Percentiles rank a stretch among this genome's conserved stretches.
Conservation (phyloP, 345 rosid genomes). For the Microthlaspi erraticum region DNA sequence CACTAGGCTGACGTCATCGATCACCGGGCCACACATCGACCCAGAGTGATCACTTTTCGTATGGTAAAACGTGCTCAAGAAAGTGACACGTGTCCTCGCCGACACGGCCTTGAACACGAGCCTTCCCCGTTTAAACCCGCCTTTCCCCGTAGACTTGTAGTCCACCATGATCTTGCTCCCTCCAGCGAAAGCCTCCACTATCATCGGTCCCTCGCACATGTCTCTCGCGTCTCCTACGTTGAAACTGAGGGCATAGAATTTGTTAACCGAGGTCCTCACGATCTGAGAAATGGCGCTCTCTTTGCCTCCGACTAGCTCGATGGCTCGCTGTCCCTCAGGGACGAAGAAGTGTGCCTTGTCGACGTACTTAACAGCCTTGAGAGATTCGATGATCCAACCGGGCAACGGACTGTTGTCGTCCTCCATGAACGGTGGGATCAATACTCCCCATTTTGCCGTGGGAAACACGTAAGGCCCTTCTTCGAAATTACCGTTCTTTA, state of each 20-base stretch:
- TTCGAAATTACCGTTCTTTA: constrained; percentile 78
- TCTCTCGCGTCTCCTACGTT: constrained; percentile 65
- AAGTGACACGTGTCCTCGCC: constrained; percentile 57
- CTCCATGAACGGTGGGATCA: constrained; percentile 71
- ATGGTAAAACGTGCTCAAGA: constrained; percentile 67
- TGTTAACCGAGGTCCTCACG: constrained; percentile 51
- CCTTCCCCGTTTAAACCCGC: constrained; percentile 54
- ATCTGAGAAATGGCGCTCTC: constrained; percentile 75
- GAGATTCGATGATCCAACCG: constrained; percentile 87
- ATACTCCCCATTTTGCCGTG: constrained; percentile 61
- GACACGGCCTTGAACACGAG: constrained; percentile 62
- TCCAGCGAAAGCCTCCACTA: constrained; percentile 71
- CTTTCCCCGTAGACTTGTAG: constrained; percentile 66
- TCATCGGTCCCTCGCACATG: constrained; percentile 64
- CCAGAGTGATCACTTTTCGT: constrained; percentile 72
- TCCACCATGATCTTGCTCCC: constrained; percentile 49
- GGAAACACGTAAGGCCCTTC: constrained; percentile 72
- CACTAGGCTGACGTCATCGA: constrained; percentile 67
- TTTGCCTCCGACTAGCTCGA: constrained; percentile 77
- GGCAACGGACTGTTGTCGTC: constrained; percentile 73
- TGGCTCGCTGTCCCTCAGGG: constrained; percentile 60
- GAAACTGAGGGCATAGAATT: constrained; percentile 61
- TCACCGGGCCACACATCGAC: constrained; percentile 77
- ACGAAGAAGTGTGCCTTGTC: constrained; percentile 63
- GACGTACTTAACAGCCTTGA: constrained; percentile 74